Evolutionary conservation across 768 basidiomycete species (phyloP).

Genomic region (Leccinum uliginosum): DNA sequence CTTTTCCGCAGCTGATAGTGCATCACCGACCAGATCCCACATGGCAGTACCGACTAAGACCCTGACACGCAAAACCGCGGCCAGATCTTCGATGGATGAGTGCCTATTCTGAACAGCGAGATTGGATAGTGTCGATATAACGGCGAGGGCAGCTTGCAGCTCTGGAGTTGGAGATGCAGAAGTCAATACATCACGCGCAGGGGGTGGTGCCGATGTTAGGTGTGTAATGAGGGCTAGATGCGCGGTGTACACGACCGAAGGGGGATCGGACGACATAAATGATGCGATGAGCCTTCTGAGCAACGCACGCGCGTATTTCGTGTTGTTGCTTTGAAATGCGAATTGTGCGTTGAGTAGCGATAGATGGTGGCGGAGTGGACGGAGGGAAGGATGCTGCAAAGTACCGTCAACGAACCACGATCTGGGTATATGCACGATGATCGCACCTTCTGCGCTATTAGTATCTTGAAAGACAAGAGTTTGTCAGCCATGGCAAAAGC

Average conservation of each 20-base stretch:
- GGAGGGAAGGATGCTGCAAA: slow-evolving; percentile 59
- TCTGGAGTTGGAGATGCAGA: slow-evolving; percentile 11
- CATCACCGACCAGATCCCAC: slow-evolving; percentile 49
- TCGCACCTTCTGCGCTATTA: slow-evolving; percentile 57
- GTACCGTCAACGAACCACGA: slow-evolving; percentile 1
- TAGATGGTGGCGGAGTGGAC: slow-evolving; percentile 55
- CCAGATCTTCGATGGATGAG: slow-evolving; percentile 43
- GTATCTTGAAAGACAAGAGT: slow-evolving; percentile 32
- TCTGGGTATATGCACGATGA: slow-evolving; percentile 3
- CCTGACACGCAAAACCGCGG: slow-evolving; percentile 53
- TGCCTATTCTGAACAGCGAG: slow-evolving; percentile 34
- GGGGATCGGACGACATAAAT: slow-evolving; percentile 44
- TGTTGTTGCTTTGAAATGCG: slow-evolving; percentile 39
- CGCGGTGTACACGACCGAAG: slow-evolving; percentile 48
- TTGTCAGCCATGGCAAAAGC: background rate
- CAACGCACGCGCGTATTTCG: slow-evolving; percentile 56
- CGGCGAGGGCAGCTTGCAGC: slow-evolving; percentile 29
- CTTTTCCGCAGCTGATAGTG: slow-evolving; percentile 47
- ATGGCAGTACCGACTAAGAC: slow-evolving; percentile 49
- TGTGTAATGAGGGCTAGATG: slow-evolving; percentile 54
- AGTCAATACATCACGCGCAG: slow-evolving; percentile 3
- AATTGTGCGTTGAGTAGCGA: slow-evolving; percentile 61
- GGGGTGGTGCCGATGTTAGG: slow-evolving; percentile 26
- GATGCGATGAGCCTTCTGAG: slow-evolving; percentile 52
- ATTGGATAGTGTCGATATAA: slow-evolving; percentile 32